phyloP scores from a whole-genome alignment of 2,329 filamentous ascomycete species.

The Penicillium sp. region DNA sequence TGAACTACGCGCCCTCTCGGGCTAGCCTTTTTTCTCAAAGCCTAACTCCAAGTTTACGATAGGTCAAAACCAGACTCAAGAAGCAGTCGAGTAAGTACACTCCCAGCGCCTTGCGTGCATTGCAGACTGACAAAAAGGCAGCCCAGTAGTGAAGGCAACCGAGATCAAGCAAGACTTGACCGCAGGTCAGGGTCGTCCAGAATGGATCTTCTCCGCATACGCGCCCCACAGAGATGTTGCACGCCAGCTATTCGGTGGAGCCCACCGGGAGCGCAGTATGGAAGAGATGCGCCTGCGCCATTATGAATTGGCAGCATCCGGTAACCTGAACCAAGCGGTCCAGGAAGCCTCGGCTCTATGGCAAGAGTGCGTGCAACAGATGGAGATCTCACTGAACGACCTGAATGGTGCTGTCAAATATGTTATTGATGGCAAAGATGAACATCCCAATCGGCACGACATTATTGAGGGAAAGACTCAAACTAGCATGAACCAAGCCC shows the following conservation, averaged over 20 bases:
- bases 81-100: slow-evolving; percentile 20
- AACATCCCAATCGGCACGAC: slow-evolving; percentile 67
- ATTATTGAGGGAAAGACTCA: slow-evolving; percentile 29
- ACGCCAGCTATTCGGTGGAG: slow-evolving; percentile 73
- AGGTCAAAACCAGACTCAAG: slow-evolving; percentile 18
- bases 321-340: slow-evolving; percentile 50
- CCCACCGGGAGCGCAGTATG: slow-evolving; percentile 69
- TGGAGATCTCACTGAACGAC: slow-evolving; percentile 60
- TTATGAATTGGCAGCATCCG: slow-evolving; percentile 56
- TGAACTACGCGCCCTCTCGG: background rate
- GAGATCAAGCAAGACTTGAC: slow-evolving; percentile 59
- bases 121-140: slow-evolving; percentile 23
- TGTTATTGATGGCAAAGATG: slow-evolving; percentile 55
- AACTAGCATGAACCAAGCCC: slow-evolving; percentile 11
- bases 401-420: slow-evolving; percentile 64
- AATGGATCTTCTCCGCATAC: slow-evolving; percentile 82
- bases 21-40: background rate
- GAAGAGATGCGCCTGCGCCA: slow-evolving; percentile 73
- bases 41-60: background rate
- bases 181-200: slow-evolving; percentile 54
- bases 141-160: slow-evolving; percentile 50
- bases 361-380: slow-evolving; percentile 59
- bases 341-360: slow-evolving; percentile 49
- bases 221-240: slow-evolving; percentile 68
- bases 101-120: background rate